Evolutionary conservation across 176 grass and related monocot genomes (phyloP), one percentile per base, ranked within the genome.

Genomic region (Oryza meyeriana): DNA sequence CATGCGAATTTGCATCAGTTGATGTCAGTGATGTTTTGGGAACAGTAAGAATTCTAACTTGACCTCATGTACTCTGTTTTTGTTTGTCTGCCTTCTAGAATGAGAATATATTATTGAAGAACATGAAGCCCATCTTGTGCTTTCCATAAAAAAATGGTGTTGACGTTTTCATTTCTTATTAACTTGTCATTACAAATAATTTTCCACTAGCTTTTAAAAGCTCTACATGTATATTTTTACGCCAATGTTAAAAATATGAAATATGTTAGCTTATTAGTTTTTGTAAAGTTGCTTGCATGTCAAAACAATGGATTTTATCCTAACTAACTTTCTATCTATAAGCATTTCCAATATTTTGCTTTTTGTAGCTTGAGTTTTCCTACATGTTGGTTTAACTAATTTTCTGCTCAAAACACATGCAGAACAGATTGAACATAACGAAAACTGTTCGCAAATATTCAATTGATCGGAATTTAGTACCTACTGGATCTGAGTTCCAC

Each of bases 351-450:
- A 38, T 61, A 52, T 44, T 16, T 30, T 50, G 29, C 36, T 79
- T 79, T 88, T 20, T 72, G 69, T 20, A 41, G 75, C 22, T 26
- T 25, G 7, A 22, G 34, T 84, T 59, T 29, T 66, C 33, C 12
- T 22, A 32, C 17, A 66, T 58, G 22, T 64, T 69, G 17, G 38
- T 76, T 85, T 71, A 71, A 79, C 64, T 33, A 66, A 20, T 69
- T 86, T 59, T 79, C 38, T 80, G 28, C 70, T 81, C 64, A 64
- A 81, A 85, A 55, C 64, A 87, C 78, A 71, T 92, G 89, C 97
- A 99, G 97, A 99, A 95, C 85, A 95, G 97, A 78, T 76, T 99
- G 75, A 99, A 99, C 85, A 95, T 96, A 88, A 99, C 89, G 10
- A 99, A 99, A 92, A 99, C 97, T 47, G 74, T 99, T 79, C 90